Percentiles rank a stretch among this genome's conserved stretches.
These are phyloP conservation scores for Cladorrhinum sp. DNA, from an alignment of 2,329 filamentous ascomycete species.

Conservation along the genomic window DNA sequence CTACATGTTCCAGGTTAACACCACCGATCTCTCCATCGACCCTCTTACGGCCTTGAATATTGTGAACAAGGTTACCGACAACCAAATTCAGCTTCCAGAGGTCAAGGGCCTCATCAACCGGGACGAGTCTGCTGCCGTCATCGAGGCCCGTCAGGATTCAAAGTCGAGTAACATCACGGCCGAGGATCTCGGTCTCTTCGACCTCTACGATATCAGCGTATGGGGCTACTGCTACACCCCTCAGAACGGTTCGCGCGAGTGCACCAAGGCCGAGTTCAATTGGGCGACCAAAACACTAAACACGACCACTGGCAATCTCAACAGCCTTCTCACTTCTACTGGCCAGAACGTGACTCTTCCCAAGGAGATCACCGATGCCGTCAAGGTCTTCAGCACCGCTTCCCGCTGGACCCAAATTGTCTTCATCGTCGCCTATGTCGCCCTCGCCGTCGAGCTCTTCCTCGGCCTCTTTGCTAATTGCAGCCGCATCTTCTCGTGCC, in stretches of 20 bases:
- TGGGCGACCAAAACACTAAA: constrained; percentile 75
- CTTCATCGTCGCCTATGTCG: constrained; percentile 70
- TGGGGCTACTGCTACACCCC: constrained; percentile 81
- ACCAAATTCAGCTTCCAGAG: constrained; percentile 3
- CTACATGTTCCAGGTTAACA: constrained; percentile 60
- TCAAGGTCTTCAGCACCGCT: constrained; percentile 71
- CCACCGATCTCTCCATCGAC: constrained; percentile 55
- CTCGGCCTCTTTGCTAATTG: constrained; percentile 80
- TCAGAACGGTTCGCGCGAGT: constrained; percentile 56
- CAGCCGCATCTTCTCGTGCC: constrained; percentile 75
- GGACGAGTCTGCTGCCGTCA: neutral
- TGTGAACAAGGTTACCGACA: constrained; percentile 13
- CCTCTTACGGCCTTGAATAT: constrained; percentile 18
- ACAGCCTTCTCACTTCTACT: constrained; percentile 47
- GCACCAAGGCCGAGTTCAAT: constrained; percentile 67
- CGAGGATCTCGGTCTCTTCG: constrained; percentile 58
- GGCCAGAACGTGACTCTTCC: constrained; percentile 63
- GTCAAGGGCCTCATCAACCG: constrained; percentile 14
- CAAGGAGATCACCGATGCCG: constrained; percentile 59
- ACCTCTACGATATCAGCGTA: constrained; percentile 77
- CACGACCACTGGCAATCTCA: constrained; percentile 54
- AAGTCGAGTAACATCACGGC: constrained; percentile 51
- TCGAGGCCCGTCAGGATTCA: constrained; percentile 10
- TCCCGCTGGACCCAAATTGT: constrained; percentile 80
- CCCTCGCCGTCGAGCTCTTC: constrained; percentile 68